These are phyloP conservation scores for Trypanosoma mega DNA, from an alignment of 208 protist species.

Conservation along the genomic window DNA sequence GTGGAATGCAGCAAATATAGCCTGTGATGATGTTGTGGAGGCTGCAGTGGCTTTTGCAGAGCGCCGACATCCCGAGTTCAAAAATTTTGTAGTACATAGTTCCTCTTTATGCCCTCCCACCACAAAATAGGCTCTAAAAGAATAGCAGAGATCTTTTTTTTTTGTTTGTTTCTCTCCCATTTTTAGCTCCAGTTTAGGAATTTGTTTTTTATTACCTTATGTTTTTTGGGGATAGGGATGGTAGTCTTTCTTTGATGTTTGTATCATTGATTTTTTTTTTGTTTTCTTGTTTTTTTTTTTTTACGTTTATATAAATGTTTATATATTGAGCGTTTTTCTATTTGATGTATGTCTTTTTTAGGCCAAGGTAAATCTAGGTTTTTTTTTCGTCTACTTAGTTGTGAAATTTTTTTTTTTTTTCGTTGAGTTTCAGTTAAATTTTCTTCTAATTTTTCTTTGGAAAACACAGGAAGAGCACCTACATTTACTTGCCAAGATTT, in stretches of 20 bases:
- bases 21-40: constrained; percentile 59
- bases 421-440: too few relatives aligned
- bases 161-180: constrained; percentile 14
- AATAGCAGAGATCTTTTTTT: constrained; percentile 12
- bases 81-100: constrained; percentile 47
- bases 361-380: too few relatives aligned
- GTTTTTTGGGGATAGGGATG: too few relatives aligned
- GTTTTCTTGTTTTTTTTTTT: constrained; percentile 28
- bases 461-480: too few relatives aligned
- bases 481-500: too few relatives aligned
- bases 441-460: too few relatives aligned
- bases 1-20: constrained; percentile 58
- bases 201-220: too few relatives aligned
- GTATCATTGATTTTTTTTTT: too few relatives aligned
- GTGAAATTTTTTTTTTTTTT: constrained; percentile 9
- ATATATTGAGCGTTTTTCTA: background rate
- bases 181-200: too few relatives aligned
- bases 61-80: constrained; percentile 52
- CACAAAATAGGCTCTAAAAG: too few relatives aligned
- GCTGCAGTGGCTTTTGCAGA: constrained; percentile 47
- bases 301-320: constrained; percentile 17
- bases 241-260: too few relatives aligned
- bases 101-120: constrained; percentile 11
- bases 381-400: background rate
- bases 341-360: constrained; percentile 8